Percentiles rank a stretch among this genome's conserved stretches.
These are phyloP conservation scores for Noccaea caerulescens DNA, from an alignment of 345 rosid genomes.

Conservation along the genomic window DNA sequence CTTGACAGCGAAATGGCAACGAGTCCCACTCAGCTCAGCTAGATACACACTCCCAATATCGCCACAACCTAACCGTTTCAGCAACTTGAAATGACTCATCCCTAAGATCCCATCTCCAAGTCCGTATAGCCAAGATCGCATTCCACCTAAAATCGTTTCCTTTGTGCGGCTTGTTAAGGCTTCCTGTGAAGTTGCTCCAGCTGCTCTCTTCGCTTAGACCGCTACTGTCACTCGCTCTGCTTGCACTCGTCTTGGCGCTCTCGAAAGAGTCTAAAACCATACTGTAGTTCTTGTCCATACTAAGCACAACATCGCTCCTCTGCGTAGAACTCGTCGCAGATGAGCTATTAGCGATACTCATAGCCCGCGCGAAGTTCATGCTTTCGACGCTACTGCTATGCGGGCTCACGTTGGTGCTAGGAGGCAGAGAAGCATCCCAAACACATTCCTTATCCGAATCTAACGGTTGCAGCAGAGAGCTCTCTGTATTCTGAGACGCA, in stretches of 20 bases:
- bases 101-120: slow-evolving; percentile 89
- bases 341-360: slow-evolving; percentile 84
- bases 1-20: slow-evolving; percentile 92
- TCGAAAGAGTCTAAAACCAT: slow-evolving; percentile 75
- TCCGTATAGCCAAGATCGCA: slow-evolving; percentile 82
- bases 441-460: slow-evolving; percentile 91
- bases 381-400: slow-evolving; percentile 87
- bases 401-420: slow-evolving; percentile 91
- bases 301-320: slow-evolving; percentile 77
- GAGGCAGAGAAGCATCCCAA: slow-evolving; percentile 96
- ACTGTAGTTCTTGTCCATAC: slow-evolving; percentile 61
- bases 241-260: slow-evolving; percentile 79
- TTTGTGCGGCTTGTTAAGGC: slow-evolving; percentile 93
- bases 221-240: slow-evolving; percentile 84
- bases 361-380: slow-evolving; percentile 66
- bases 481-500: slow-evolving; percentile 70
- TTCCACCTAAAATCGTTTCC: slow-evolving; percentile 99
- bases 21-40: slow-evolving; percentile 91
- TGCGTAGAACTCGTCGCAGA: slow-evolving; percentile 52
- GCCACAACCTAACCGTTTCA: slow-evolving; percentile 94
- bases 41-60: slow-evolving; percentile 98
- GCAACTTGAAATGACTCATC: slow-evolving; percentile 92
- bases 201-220: slow-evolving; percentile 93
- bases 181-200: slow-evolving; percentile 91
- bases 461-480: slow-evolving; percentile 54